These are phyloP conservation scores for Hypoxylon lienhwacheense DNA, from an alignment of 495 filamentous ascomycete species.

Conservation along the genomic window DNA sequence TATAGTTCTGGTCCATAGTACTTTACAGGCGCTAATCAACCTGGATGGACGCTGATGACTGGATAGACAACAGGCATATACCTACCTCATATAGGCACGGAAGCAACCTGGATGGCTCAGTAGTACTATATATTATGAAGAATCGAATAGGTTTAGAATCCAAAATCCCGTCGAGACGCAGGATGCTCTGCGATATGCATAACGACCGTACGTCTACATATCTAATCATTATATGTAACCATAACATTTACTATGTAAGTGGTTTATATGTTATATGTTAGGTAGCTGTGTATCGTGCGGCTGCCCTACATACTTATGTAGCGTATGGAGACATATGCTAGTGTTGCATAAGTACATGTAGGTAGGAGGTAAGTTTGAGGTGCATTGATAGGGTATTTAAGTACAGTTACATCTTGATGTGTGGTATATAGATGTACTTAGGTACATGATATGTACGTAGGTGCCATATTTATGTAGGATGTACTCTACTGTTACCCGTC, in stretches of 20 bases:
- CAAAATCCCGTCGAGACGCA: constrained; percentile 13
- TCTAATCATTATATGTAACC: too few species aligned
- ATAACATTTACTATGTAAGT: too few species aligned
- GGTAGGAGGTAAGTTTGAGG: too few species aligned
- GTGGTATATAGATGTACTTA: neutral
- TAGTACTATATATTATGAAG: neutral
- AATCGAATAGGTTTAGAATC: constrained; percentile 2
- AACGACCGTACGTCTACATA: constrained; percentile 5
- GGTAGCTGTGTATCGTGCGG: too few species aligned
- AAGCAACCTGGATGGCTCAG: constrained; percentile 25
- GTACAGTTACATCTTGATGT: too few species aligned
- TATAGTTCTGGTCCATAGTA: neutral
- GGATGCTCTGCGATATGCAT: constrained; percentile 12
- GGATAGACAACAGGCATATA: too few species aligned
- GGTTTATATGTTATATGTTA: too few species aligned
- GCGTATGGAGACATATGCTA: too few species aligned
- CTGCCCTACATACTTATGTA: too few species aligned
- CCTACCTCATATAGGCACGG: neutral
- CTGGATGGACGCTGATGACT: neutral
- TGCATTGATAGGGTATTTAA: too few species aligned
- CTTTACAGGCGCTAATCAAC: neutral
- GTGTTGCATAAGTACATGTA: too few species aligned
- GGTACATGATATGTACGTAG: constrained; percentile 16
- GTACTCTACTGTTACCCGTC: constrained; percentile 14
- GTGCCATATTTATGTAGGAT: constrained; percentile 26